These are phyloP conservation scores for Arbutus unedo DNA, from an alignment of 148 eudicot species.

Conservation along the genomic window DNA sequence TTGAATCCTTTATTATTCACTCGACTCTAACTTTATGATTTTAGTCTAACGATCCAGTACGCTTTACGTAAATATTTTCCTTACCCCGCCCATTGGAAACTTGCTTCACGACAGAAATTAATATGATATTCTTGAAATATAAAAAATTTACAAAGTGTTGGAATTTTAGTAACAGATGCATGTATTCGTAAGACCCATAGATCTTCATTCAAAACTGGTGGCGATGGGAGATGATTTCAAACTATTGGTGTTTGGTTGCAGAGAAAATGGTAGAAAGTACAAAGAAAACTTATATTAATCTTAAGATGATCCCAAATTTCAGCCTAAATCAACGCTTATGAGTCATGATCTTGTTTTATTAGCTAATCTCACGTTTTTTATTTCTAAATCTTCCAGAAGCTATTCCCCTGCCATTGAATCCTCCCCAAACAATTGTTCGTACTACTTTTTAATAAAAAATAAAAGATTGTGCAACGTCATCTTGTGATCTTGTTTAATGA, in stretches of 20 bases:
- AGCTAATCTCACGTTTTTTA: background rate
- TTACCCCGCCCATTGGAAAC: no score
- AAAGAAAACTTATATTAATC: slow-evolving; percentile 11
- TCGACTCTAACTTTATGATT: no score
- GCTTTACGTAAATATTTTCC: no score
- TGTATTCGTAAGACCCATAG: background rate
- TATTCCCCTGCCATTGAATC: background rate
- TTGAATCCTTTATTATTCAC: no score
- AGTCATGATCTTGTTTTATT: slow-evolving; percentile 4
- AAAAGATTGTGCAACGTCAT: background rate
- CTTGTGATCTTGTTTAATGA: background rate
- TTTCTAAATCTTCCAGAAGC: background rate
- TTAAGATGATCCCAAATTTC: slow-evolving; percentile 16
- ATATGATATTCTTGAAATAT: no score
- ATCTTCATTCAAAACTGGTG: background rate
- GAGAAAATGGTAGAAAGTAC: slow-evolving; percentile 9
- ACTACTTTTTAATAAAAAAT: background rate
- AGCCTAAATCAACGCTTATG: slow-evolving; percentile 28
- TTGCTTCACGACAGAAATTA: no score
- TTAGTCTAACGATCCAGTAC: no score
- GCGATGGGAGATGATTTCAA: slow-evolving; percentile 2
- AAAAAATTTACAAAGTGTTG: no score
- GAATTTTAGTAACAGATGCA: background rate
- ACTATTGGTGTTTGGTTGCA: background rate
- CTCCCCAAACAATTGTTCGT: background rate